A percentile compares a stretch with the other conserved stretches of the same genome.
phyloP scores from a whole-genome alignment of 2,329 filamentous ascomycete genomes.

The Cladosporium sp. region DNA sequence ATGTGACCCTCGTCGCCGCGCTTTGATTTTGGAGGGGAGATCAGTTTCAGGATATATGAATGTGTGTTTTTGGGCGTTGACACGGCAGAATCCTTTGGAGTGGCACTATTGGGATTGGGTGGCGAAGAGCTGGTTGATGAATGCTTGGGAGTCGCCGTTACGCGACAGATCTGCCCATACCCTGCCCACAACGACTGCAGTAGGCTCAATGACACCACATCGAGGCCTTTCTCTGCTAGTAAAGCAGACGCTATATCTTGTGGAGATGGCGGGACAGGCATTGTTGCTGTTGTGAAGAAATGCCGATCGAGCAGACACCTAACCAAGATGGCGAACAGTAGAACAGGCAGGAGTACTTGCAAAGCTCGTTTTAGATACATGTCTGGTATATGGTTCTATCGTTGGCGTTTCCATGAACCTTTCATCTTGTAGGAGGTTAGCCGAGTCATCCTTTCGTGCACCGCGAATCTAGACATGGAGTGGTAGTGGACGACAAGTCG shows the following conservation, averaged over 20 bases:
- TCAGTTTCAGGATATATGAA: slow-evolving; percentile 56
- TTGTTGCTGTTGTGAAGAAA: not conserved
- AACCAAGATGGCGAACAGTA: not conserved
- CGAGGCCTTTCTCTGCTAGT: slow-evolving; percentile 1
- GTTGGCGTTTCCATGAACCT: not conserved
- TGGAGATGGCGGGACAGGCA: not conserved
- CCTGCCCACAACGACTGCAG: slow-evolving; percentile 47
- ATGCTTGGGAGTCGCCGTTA: slow-evolving; percentile 38
- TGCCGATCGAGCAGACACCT: not conserved
- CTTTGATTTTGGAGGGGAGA: slow-evolving; percentile 47
- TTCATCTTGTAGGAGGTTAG: not conserved
- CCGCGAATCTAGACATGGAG: too few relatives aligned
- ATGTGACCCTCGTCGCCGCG: slow-evolving; percentile 57
- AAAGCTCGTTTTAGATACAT: not conserved
- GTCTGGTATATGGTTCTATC: not conserved
- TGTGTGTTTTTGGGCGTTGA: not conserved
- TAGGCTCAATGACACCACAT: not conserved
- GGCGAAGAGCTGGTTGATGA: not conserved
- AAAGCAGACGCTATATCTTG: not conserved
- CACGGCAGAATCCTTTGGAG: slow-evolving; percentile 22
- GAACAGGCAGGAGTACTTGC: not conserved
- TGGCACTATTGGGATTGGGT: not conserved
- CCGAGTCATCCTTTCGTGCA: not conserved
- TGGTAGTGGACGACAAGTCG: too few relatives aligned
- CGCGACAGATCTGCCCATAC: slow-evolving; percentile 52